These are phyloP conservation scores for Cyclotella kingstonii DNA, from an alignment of 108 stramenopile species.

Conservation along the genomic window DNA sequence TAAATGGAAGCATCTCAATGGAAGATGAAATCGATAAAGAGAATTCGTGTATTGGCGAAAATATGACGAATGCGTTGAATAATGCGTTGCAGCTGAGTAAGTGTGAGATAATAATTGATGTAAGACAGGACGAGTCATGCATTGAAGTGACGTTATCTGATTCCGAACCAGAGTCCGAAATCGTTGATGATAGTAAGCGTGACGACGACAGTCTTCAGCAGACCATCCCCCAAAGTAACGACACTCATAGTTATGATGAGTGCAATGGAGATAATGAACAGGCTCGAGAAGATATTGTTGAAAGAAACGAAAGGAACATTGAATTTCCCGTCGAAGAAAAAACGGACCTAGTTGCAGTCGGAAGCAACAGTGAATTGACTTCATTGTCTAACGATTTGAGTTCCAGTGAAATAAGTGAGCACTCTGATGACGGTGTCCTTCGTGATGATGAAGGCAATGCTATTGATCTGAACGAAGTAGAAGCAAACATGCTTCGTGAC, in stretches of 20 bases:
- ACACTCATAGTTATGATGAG: background rate
- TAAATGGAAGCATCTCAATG: background rate
- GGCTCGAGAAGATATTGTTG: too few species aligned
- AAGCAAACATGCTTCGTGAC: conserved; percentile 29
- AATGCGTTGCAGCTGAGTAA: background rate
- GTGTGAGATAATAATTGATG: conserved; percentile 2
- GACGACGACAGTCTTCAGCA: background rate
- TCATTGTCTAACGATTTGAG: conserved; percentile 2
- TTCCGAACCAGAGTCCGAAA: background rate
- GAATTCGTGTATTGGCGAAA: background rate
- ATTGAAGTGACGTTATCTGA: conserved; percentile 4
- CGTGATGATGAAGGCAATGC: conserved; percentile 37
- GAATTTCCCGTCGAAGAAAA: background rate
- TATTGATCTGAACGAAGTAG: conserved; percentile 23
- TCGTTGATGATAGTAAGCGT: background rate
- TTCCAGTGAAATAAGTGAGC: conserved; percentile 12
- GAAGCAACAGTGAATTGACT: conserved; percentile 6
- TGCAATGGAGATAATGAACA: background rate
- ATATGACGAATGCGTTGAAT: background rate
- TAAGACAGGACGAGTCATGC: background rate
- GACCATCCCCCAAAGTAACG: background rate
- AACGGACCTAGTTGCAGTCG: background rate
- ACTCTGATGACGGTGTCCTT: conserved; percentile 22
- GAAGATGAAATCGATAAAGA: conserved; percentile 3
- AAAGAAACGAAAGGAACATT: too few species aligned